A percentile compares a stretch with the other conserved stretches of the same genome.
Conservation (phyloP, 2,329 filamentous ascomycete genomes). For the Colletotrichum siamense region DNA sequence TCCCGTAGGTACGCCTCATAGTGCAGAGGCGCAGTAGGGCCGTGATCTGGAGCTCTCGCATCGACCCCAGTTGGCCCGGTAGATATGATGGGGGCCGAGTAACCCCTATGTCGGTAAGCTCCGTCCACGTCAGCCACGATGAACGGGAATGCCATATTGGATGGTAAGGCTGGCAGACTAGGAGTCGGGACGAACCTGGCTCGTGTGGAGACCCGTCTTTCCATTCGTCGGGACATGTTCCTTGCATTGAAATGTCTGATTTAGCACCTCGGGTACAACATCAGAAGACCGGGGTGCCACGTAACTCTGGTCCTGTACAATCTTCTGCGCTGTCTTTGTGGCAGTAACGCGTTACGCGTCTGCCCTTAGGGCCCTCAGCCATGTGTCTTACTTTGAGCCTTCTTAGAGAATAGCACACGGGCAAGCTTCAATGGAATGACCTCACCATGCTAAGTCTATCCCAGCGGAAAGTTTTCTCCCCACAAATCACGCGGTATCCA, state of each 20-base stretch:
- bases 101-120: background rate
- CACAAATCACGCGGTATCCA: background rate
- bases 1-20: slow-evolving; percentile 3
- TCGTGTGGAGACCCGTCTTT: background rate
- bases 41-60: background rate
- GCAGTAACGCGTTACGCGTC: background rate
- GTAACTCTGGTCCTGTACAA: background rate
- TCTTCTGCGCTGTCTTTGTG: background rate
- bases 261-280: background rate
- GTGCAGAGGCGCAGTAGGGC: slow-evolving; percentile 2
- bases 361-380: background rate
- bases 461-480: background rate
- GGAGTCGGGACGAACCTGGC: background rate
- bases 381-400: background rate
- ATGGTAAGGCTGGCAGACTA: slow-evolving; percentile 1
- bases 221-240: background rate
- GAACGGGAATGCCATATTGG: background rate
- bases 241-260: background rate
- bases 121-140: background rate
- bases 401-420: background rate
- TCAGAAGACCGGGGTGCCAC: background rate
- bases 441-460: background rate
- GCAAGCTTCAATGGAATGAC: background rate
- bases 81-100: background rate
- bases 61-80: background rate